Evolutionary conservation across 176 grass and related monocot species (phyloP).

Genomic region (Metroxylon sagu): DNA sequence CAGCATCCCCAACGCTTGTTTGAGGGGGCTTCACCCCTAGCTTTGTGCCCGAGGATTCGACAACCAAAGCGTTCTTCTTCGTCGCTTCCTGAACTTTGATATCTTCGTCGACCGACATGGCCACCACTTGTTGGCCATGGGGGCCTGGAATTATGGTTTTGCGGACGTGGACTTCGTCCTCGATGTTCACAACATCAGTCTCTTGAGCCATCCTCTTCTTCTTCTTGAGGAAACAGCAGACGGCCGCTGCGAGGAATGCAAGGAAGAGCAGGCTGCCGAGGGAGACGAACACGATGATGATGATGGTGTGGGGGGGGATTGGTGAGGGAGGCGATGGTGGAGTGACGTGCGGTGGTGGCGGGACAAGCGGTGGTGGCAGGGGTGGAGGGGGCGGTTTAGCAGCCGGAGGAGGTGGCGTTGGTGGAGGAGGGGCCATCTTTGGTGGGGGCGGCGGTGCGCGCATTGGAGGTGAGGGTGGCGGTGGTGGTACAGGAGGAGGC

Average conservation of each 20-base stretch:
- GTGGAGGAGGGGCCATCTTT: conserved; percentile 14
- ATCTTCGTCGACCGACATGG: conserved; percentile 54
- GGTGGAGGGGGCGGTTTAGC: background rate
- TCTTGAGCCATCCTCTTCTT: conserved; percentile 31
- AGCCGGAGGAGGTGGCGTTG: conserved; percentile 9
- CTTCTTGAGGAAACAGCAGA: conserved; percentile 72
- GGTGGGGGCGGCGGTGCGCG: conserved; percentile 24
- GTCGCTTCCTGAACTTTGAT: conserved; percentile 43
- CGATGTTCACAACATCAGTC: conserved; percentile 38
- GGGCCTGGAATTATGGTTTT: conserved; percentile 27
- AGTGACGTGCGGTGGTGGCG: conserved; percentile 21
- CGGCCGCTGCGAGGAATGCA: conserved; percentile 39
- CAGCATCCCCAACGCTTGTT: no score
- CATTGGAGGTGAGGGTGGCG: conserved; percentile 8
- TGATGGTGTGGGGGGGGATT: conserved; percentile 38
- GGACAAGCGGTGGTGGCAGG: background rate
- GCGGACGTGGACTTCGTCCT: conserved; percentile 49
- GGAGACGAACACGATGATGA: conserved; percentile 65
- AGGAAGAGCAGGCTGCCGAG: conserved; percentile 53
- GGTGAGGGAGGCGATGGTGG: conserved; percentile 17
- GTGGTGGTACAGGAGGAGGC: background rate
- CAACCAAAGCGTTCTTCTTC: conserved; percentile 30
- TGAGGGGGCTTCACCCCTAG: background rate
- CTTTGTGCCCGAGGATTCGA: background rate
- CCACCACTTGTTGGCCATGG: conserved; percentile 19